phyloP scores from a whole-genome alignment of 176 grass and related monocot genomes.

The Oryza brachyantha region DNA sequence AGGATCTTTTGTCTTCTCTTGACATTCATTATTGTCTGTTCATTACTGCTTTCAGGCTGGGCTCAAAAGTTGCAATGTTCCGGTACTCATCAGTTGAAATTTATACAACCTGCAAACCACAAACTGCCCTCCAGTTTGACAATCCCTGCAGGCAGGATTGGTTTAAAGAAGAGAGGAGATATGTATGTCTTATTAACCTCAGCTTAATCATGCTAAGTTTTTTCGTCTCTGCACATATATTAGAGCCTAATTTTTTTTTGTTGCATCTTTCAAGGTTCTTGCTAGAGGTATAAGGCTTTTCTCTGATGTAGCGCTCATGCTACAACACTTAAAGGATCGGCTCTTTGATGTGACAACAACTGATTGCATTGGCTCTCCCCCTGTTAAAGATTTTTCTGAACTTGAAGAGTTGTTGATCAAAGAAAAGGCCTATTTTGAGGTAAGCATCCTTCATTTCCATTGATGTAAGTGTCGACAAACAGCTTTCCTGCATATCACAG shows the following conservation, averaged over 20 bases:
- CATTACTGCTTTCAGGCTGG: constrained; percentile 61
- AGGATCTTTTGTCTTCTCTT: constrained; percentile 7
- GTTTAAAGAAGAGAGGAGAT: constrained; percentile 61
- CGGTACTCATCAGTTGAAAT: constrained; percentile 90
- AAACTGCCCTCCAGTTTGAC: constrained; percentile 64
- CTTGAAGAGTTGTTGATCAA: constrained; percentile 62
- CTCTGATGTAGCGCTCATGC: constrained; percentile 53
- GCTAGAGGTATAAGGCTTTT: constrained; percentile 58
- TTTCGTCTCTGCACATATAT: constrained; percentile 16
- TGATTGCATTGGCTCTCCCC: constrained; percentile 30
- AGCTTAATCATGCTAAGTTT: constrained; percentile 11
- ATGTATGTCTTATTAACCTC: constrained; percentile 49
- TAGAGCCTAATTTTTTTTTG: constrained; percentile 26
- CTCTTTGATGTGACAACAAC: constrained; percentile 31
- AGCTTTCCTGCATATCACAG: neutral
- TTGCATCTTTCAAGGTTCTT: constrained; percentile 60
- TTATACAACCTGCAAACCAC: constrained; percentile 87
- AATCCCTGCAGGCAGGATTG: constrained; percentile 67
- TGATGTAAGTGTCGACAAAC: neutral
- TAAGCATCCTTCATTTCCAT: constrained; percentile 31
- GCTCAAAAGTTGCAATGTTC: constrained; percentile 90
- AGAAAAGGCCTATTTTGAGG: constrained; percentile 80
- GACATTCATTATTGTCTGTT: neutral
- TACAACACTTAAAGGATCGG: constrained; percentile 66
- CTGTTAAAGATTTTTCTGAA: constrained; percentile 60